Conservation (phyloP, 169 alveolate genomes). For the Plasmodium blacklocki region DNA sequence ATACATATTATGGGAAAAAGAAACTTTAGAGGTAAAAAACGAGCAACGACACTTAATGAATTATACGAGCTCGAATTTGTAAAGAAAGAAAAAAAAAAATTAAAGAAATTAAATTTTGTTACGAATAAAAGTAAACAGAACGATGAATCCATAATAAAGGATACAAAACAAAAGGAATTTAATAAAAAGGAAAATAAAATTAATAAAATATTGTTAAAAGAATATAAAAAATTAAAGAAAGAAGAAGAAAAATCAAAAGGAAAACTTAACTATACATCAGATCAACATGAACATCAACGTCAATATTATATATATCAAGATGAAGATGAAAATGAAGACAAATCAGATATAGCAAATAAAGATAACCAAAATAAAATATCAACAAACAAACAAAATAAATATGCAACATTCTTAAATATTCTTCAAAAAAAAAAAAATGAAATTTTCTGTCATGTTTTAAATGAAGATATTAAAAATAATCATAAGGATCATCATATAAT, state of each 20-base stretch:
- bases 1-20: background rate
- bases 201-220: background rate
- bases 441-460: background rate
- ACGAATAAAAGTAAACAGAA: slow-evolving; percentile 13
- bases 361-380: background rate
- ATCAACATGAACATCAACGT: background rate
- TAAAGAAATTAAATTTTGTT: slow-evolving; percentile 35
- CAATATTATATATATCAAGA: no score
- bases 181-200: slow-evolving; percentile 26
- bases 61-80: slow-evolving; percentile 77
- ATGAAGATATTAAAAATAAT: background rate
- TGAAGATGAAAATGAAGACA: no score
- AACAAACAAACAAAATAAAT: slow-evolving; percentile 7
- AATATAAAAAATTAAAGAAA: slow-evolving; percentile 26
- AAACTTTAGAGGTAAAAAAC: slow-evolving; percentile 2
- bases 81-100: slow-evolving; percentile 67
- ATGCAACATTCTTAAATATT: slow-evolving; percentile 45
- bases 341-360: background rate
- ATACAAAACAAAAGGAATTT: background rate
- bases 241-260: background rate
- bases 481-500: slow-evolving; percentile 1
- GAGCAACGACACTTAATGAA: slow-evolving; percentile 48
- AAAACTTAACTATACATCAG: background rate
- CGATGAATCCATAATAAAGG: background rate
- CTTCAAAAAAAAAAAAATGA: slow-evolving; percentile 31